Evolutionary conservation across 176 grass and related monocot genomes (phyloP).

Genomic region (Avena insularis): DNA sequence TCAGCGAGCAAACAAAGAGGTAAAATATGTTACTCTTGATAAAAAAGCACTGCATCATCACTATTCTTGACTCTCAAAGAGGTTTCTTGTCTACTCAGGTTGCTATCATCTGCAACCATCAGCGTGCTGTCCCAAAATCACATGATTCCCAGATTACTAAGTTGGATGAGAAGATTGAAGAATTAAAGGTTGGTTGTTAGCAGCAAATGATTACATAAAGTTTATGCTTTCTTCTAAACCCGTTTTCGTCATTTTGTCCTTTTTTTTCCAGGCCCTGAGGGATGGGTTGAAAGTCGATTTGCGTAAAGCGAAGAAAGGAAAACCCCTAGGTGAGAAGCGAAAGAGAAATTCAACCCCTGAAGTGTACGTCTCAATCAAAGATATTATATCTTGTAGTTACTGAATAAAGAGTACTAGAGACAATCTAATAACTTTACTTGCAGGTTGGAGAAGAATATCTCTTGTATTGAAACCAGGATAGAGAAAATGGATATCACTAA

Average conservation of each 20-base stretch:
- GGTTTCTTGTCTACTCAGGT: conserved; percentile 57
- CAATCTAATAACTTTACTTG: conserved; percentile 51
- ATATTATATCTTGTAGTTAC: conserved; percentile 7
- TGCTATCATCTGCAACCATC: conserved; percentile 97
- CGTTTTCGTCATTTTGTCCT: conserved; percentile 1
- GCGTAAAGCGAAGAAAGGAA: conserved; percentile 74
- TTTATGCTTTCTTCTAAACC: background rate
- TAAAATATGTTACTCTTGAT: conserved; percentile 17
- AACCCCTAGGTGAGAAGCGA: conserved; percentile 64
- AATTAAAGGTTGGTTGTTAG: conserved; percentile 67
- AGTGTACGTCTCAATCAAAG: conserved; percentile 48
- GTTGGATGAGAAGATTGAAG: conserved; percentile 92
- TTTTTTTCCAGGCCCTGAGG: conserved; percentile 55
- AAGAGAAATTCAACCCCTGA: conserved; percentile 82
- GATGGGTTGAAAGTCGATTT: conserved; percentile 78
- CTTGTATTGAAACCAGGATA: conserved; percentile 64
- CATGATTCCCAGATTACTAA: conserved; percentile 92
- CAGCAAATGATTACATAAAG: conserved; percentile 11
- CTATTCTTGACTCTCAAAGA: background rate
- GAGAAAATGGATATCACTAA: conserved; percentile 82
- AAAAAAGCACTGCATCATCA: conserved; percentile 19
- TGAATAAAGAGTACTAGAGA: conserved; percentile 7
- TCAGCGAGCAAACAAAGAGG: conserved; percentile 94
- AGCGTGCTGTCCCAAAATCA: conserved; percentile 90
- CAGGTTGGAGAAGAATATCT: conserved; percentile 82